These are phyloP conservation scores for Stagonosporopsis cucurbitacearum DNA, from an alignment of 2,329 filamentous ascomycete species.

Conservation along the genomic window DNA sequence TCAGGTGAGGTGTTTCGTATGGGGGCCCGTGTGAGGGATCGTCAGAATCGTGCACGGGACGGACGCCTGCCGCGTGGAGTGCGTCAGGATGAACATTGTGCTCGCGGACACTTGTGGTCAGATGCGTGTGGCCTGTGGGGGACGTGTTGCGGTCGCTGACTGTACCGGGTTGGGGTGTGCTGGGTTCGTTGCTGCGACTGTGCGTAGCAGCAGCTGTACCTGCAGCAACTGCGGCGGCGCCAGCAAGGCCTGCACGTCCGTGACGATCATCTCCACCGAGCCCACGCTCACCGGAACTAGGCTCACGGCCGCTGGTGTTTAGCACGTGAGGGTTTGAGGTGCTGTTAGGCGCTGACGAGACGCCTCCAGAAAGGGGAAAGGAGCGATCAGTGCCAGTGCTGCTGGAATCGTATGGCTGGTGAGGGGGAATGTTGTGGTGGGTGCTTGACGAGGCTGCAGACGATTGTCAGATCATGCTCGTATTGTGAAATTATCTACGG, in stretches of 20 bases:
- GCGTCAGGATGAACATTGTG: slow-evolving; percentile 18
- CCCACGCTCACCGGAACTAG: slow-evolving; percentile 31
- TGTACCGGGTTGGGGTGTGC: neutral
- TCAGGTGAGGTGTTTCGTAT: slow-evolving; percentile 9
- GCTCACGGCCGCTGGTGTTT: slow-evolving; percentile 17
- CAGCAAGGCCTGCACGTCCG: slow-evolving; percentile 38
- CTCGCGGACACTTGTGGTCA: slow-evolving; percentile 11
- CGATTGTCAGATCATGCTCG: neutral
- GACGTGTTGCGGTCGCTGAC: slow-evolving; percentile 1
- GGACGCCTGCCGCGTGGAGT: slow-evolving; percentile 10
- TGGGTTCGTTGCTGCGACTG: neutral
- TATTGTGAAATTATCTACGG: neutral
- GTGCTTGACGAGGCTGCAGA: neutral
- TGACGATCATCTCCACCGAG: slow-evolving; percentile 21
- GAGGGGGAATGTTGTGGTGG: slow-evolving; percentile 6
- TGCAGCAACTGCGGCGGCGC: slow-evolving; percentile 39
- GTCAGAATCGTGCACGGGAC: slow-evolving; percentile 2
- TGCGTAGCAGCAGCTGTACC: slow-evolving; percentile 4
- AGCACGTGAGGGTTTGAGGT: neutral
- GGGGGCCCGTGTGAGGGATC: slow-evolving; percentile 9
- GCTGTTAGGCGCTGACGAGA: slow-evolving; percentile 20
- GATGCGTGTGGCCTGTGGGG: slow-evolving; percentile 9
- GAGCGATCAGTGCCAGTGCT: slow-evolving; percentile 37
- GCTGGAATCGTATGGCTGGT: slow-evolving; percentile 11
- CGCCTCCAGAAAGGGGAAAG: slow-evolving; percentile 47